Evolutionary conservation across 108 stramenopile genomes (phyloP).

Genomic region (Licmophora abbreviata): DNA sequence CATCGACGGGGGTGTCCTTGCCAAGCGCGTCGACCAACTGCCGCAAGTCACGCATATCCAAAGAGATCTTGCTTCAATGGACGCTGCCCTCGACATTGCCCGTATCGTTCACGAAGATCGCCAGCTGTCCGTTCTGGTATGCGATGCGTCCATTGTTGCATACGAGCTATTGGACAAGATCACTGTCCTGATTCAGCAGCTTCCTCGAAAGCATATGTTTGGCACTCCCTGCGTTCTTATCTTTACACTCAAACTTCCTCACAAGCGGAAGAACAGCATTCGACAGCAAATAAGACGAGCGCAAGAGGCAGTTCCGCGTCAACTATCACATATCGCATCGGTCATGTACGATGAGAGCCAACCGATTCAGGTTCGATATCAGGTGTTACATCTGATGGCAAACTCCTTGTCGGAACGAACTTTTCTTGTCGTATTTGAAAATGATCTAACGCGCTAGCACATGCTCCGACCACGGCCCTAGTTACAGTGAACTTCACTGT

Average conservation of each 20-base stretch:
- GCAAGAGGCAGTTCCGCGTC: constrained; percentile 10
- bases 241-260: constrained; percentile 40
- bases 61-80: constrained; percentile 12
- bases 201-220: constrained; percentile 10
- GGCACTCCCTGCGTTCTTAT: constrained; percentile 31
- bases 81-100: constrained; percentile 23
- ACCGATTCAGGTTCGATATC: constrained; percentile 9
- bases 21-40: constrained; percentile 24
- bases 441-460: no score
- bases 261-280: constrained; percentile 33
- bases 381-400: constrained; percentile 42
- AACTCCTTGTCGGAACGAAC: constrained; percentile 42
- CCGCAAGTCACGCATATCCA: constrained; percentile 28
- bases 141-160: constrained; percentile 38
- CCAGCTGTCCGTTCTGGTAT: constrained; percentile 38
- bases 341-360: constrained; percentile 4
- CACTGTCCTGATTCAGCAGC: constrained; percentile 4
- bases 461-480: no score
- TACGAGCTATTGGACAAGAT: constrained; percentile 20
- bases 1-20: constrained; percentile 32
- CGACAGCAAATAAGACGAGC: constrained; percentile 16
- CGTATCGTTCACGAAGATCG: no score
- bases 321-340: constrained; percentile 16
- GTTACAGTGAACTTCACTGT: background rate
- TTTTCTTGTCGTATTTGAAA: constrained; percentile 25